Evolutionary conservation across 495 filamentous ascomycete species (phyloP), one percentile per base, ranked within the genome.

Genomic region (Tirmania nivea): DNA sequence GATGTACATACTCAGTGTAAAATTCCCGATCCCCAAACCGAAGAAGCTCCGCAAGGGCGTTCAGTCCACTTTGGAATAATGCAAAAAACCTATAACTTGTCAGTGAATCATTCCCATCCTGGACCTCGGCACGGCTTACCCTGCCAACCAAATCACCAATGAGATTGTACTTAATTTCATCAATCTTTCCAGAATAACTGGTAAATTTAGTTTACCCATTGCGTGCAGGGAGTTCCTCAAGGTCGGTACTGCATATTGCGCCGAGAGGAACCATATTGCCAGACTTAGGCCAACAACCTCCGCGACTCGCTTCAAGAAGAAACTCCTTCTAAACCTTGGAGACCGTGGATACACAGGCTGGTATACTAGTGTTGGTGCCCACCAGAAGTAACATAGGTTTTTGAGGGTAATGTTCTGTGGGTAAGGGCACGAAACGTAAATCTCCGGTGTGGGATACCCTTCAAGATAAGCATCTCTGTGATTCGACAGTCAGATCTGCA

Each of bases 151-250:
- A 61, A 94, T 92, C 51, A 95, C 75, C 10, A 97, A 71, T 21
- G 80, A 86, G 54, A 97, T 90, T 6, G 90, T 94, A 14, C 83
- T 88, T 10, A 97, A 75, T 63, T 97, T 97, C 75, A 97, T 81
- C 1, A 94, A 69, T 8, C 90, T 78, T 65, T 97, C 90, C 42
- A 87, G 60, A 37, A 97, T 90, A 14, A 80, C 79, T 1, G 78
- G 69, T n/a, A 90, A 62, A 58, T 94, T 79, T 39, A 95, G 72
- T n/a, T 75, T 73, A 11, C 78, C 76, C 42, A 97, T 83, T 60
- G 85, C 87, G 49, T 86, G 76, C 21, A 95, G 76, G 8, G 84
- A 88, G 69, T 97, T 97, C 34, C 75, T 75, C 48, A 97, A 72
- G 0, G 94, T 78, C 0, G 90, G 90, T 0, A 85, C 78, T 2